These are phyloP conservation scores for Tothia fuscella DNA, from an alignment of 2,329 filamentous ascomycete species.

Conservation along the genomic window DNA sequence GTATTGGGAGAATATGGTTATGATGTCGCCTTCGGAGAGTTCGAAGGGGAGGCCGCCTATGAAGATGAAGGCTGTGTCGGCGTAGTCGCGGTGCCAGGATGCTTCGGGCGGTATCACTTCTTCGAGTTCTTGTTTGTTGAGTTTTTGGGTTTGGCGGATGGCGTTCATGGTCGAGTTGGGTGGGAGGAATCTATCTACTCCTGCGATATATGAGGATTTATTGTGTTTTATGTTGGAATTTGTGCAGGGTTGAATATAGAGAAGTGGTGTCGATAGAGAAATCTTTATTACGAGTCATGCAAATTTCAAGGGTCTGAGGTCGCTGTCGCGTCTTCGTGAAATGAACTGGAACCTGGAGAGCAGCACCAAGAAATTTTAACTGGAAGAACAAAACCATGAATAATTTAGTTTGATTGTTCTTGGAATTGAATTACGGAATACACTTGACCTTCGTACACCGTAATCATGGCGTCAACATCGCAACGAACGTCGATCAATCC, in stretches of 20 bases:
- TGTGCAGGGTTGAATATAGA: neutral
- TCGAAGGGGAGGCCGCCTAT: constrained; percentile 90
- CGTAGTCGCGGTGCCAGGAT: constrained; percentile 96
- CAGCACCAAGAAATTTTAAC: too few species aligned
- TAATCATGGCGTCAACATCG: too few species aligned
- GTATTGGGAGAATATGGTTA: constrained; percentile 94
- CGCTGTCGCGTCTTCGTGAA: too few species aligned
- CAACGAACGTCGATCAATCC: constrained; percentile 8
- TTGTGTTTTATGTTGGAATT: neutral
- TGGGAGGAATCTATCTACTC: too few species aligned
- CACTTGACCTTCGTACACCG: too few species aligned
- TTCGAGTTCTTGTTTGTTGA: constrained; percentile 92
- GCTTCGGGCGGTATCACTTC: constrained; percentile 73
- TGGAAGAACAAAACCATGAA: too few species aligned
- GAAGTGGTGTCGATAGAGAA: neutral
- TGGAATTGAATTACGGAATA: too few species aligned
- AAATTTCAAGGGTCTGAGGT: too few species aligned
- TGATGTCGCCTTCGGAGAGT: constrained; percentile 86
- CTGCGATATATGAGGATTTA: neutral
- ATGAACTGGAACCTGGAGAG: too few species aligned
- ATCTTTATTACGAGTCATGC: neutral
- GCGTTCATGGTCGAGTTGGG: constrained; percentile 62
- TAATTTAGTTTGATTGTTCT: too few species aligned
- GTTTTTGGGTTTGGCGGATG: constrained; percentile 79
- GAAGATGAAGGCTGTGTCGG: constrained; percentile 93